A percentile compares a stretch with the other conserved stretches of the same genome.
Evolutionary conservation across 805 yeast species (phyloP).

Genomic region (Teunomyces panamensis): DNA sequence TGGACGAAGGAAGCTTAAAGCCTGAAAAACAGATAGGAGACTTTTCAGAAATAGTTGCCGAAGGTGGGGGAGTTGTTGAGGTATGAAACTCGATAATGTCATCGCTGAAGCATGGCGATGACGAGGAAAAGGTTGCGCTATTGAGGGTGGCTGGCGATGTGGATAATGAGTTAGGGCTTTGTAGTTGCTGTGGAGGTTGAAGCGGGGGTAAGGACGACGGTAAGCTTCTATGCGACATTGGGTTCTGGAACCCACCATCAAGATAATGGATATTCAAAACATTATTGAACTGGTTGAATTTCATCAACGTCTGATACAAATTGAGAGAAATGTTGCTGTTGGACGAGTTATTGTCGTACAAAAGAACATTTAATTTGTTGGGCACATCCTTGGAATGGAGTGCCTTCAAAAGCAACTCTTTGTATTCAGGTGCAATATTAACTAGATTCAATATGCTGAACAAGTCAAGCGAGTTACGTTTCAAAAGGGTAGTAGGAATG

Average conservation of each 20-base stretch:
- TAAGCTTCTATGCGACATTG: not conserved
- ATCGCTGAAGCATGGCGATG: conserved; percentile 6
- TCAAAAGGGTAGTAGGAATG: conserved; percentile 43
- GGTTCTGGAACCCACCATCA: conserved; percentile 26
- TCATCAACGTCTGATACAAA: conserved; percentile 32
- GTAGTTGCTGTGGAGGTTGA: conserved; percentile 1
- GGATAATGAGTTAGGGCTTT: conserved; percentile 1
- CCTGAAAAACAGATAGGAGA: conserved; percentile 28
- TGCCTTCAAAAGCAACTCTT: conserved; percentile 15
- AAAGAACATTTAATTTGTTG: conserved; percentile 19
- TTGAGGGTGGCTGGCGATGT: conserved; percentile 4
- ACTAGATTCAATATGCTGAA: conserved; percentile 30
- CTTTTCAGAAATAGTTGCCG: not conserved
- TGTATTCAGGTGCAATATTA: conserved; percentile 20
- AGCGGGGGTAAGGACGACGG: not conserved
- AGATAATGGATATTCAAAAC: conserved; percentile 20
- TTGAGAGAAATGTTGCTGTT: conserved; percentile 19
- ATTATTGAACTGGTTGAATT: conserved; percentile 21
- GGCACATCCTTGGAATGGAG: conserved; percentile 1
- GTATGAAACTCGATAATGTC: conserved; percentile 8
- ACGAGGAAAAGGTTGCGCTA: conserved; percentile 6
- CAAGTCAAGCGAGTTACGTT: conserved; percentile 34
- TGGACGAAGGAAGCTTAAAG: conserved; percentile 40
- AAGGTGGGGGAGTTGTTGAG: conserved; percentile 4
- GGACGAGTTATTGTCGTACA: conserved; percentile 34